phyloP scores from a whole-genome alignment of 164 flowering plant genomes.

The Platanus orientalis region DNA sequence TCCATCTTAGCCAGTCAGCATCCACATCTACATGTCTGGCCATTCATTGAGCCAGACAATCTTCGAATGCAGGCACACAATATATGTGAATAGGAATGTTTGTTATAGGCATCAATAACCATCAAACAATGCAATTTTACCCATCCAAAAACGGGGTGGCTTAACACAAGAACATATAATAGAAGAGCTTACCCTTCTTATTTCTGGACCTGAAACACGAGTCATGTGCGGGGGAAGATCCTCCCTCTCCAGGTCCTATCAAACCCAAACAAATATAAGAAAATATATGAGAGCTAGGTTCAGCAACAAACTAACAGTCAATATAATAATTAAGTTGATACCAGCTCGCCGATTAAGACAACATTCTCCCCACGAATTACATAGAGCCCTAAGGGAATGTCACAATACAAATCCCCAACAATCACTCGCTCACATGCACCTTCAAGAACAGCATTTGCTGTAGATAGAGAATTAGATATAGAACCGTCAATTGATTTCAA shows the following conservation, averaged over 20 bases:
- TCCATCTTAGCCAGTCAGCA: not conserved
- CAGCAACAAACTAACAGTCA: not conserved
- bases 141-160: not conserved
- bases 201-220: constrained; percentile 62
- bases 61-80: not conserved
- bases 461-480: not conserved
- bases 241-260: constrained; percentile 69
- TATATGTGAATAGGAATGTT: too few species aligned
- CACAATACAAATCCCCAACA: constrained; percentile 49
- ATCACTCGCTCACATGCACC: constrained; percentile 50
- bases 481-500: not conserved
- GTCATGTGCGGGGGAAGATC: constrained; percentile 86
- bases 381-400: constrained; percentile 44
- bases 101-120: not conserved
- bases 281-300: not conserved
- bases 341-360: constrained; percentile 55
- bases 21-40: not conserved
- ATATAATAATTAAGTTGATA: constrained; percentile 8
- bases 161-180: not conserved
- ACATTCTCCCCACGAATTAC: constrained; percentile 54
- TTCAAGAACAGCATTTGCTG: constrained; percentile 42
- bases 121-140: not conserved
- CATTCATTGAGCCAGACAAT: not conserved
- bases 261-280: constrained; percentile 1
- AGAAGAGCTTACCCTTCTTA: constrained; percentile 49